phyloP scores from a whole-genome alignment of 768 basidiomycete genomes.

The Austroboletus eburneus region DNA sequence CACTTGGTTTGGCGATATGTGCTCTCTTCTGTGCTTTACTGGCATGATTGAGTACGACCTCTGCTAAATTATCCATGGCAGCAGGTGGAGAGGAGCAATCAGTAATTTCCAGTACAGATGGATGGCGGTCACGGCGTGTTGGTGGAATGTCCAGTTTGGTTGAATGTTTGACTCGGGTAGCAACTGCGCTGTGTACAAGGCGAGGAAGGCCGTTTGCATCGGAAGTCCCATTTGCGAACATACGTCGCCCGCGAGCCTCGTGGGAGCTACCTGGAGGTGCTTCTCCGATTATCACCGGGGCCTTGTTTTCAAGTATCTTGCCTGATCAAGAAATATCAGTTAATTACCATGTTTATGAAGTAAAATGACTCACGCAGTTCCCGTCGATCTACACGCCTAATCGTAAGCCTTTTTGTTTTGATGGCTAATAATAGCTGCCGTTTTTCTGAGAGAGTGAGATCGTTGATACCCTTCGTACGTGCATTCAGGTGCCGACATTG shows the following conservation, averaged over 20 bases:
- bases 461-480: background rate
- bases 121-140: too few relatives aligned
- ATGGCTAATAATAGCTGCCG: background rate
- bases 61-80: too few relatives aligned
- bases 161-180: too few relatives aligned
- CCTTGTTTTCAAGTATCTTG: background rate
- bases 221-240: background rate
- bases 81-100: too few relatives aligned
- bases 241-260: background rate
- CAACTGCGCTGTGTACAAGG: too few relatives aligned
- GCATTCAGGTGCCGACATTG: background rate
- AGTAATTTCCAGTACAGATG: too few relatives aligned
- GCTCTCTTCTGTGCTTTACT: too few relatives aligned
- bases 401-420: background rate
- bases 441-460: background rate
- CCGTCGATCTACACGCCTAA: background rate
- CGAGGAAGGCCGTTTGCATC: too few relatives aligned
- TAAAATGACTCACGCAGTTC: background rate
- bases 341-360: background rate
- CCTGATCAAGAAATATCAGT: background rate
- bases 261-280: background rate
- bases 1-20: too few relatives aligned
- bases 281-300: background rate
- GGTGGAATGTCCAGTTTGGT: too few relatives aligned
- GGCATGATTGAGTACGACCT: too few relatives aligned